These are phyloP conservation scores for Lodderomyces orthopsilosis DNA, from an alignment of 1,139 yeast species.

Conservation along the genomic window DNA sequence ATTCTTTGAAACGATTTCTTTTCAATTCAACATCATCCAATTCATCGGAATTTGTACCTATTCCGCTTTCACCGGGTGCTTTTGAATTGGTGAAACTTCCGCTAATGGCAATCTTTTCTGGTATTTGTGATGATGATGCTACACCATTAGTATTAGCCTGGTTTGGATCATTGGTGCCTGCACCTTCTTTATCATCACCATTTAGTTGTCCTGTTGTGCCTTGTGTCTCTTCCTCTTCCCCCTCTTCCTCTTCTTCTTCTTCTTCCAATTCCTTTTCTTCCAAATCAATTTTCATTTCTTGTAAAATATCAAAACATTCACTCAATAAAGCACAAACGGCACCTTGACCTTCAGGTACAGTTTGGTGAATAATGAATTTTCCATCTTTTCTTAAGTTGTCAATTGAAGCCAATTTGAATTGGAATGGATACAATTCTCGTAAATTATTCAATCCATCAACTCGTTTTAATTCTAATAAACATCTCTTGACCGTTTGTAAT, in stretches of 20 bases:
- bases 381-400: conserved; percentile 89
- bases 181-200: conserved; percentile 3
- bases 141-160: background rate
- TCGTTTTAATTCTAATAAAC: conserved; percentile 82
- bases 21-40: conserved; percentile 45
- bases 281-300: conserved; percentile 85
- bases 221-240: conserved; percentile 12
- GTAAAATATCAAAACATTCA: conserved; percentile 90
- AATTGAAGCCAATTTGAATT: conserved; percentile 85
- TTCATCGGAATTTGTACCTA: conserved; percentile 16
- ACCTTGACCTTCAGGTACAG: conserved; percentile 97
- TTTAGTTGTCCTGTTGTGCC: conserved; percentile 8
- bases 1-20: conserved; percentile 43
- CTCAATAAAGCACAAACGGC: conserved; percentile 84
- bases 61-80: conserved; percentile 22
- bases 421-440: conserved; percentile 91
- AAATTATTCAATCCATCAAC: conserved; percentile 87
- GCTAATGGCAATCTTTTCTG: conserved; percentile 10
- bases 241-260: conserved; percentile 18
- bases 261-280: conserved; percentile 59
- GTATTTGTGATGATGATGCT: background rate
- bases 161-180: background rate
- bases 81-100: conserved; percentile 16
- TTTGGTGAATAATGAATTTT: conserved; percentile 80
- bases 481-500: conserved; percentile 82